These are phyloP conservation scores for Passalora sequoiae DNA, from an alignment of 2,329 filamentous ascomycete genomes.

Conservation along the genomic window DNA sequence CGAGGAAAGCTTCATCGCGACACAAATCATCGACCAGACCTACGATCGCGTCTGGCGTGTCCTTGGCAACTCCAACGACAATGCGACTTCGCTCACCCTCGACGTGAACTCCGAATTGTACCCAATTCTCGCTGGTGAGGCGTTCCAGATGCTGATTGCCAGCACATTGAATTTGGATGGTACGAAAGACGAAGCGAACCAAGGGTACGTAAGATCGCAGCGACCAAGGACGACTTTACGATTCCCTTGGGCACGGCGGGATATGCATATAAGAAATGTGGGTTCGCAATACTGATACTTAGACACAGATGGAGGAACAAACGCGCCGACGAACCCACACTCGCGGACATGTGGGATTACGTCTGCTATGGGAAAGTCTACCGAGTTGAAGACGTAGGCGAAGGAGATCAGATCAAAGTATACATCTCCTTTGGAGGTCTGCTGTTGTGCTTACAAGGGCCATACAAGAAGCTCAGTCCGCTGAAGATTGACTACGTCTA, in stretches of 20 bases:
- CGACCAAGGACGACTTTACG: too few relatives aligned
- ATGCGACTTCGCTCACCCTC: conserved; percentile 69
- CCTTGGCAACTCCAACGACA: conserved; percentile 68
- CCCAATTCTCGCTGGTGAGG: conserved; percentile 68
- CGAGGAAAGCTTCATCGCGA: conserved; percentile 27
- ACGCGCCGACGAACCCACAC: conserved; percentile 50
- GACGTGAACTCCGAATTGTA: conserved; percentile 95
- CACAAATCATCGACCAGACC: conserved; percentile 69
- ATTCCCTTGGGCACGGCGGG: too few relatives aligned
- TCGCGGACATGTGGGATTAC: conserved; percentile 79
- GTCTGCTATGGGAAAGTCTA: conserved; percentile 87
- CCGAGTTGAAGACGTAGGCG: conserved; percentile 70
- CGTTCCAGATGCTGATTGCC: conserved; percentile 73
- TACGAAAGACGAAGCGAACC: conserved; percentile 47
- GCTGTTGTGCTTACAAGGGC: conserved; percentile 83
- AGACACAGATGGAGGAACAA: conserved; percentile 66
- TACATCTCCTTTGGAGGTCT: conserved; percentile 93
- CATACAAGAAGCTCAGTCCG: conserved; percentile 90
- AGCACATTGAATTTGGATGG: conserved; percentile 85
- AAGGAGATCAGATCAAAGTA: conserved; percentile 81
- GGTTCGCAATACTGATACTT: not conserved
- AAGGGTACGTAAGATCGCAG: conserved; percentile 22
- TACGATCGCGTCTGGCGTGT: conserved; percentile 94
- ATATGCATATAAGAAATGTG: too few relatives aligned
- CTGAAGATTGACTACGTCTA: conserved; percentile 92